Evolutionary conservation across 169 alveolate species (phyloP).

Genomic region (Plasmodium malariae): DNA sequence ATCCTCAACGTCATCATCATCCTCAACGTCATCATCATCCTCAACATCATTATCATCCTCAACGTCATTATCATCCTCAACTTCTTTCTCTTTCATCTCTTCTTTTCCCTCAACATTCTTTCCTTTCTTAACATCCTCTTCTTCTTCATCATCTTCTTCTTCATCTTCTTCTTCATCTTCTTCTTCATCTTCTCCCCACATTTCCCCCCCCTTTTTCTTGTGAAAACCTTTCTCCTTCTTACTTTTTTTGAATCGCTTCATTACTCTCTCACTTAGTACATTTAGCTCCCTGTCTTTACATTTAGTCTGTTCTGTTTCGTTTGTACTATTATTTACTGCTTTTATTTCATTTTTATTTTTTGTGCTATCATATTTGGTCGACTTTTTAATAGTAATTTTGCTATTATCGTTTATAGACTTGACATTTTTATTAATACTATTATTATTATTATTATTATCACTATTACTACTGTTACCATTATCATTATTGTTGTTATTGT

Average conservation of each 20-base stretch:
- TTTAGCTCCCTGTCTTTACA: constrained; percentile 3
- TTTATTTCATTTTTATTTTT: constrained; percentile 22
- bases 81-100: constrained; percentile 60
- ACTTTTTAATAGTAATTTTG: background rate
- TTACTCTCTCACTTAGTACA: background rate
- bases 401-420: too few relatives aligned
- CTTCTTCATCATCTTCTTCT: constrained; percentile 66
- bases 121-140: constrained; percentile 32
- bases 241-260: background rate
- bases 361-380: constrained; percentile 1
- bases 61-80: constrained; percentile 77
- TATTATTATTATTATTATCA: too few relatives aligned
- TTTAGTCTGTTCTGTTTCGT: constrained; percentile 3
- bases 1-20: constrained; percentile 75
- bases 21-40: constrained; percentile 79
- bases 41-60: constrained; percentile 81
- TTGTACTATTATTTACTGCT: background rate
- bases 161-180: constrained; percentile 8
- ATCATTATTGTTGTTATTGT: background rate
- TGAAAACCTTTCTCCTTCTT: constrained; percentile 2
- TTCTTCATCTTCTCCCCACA: constrained; percentile 12
- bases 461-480: background rate
- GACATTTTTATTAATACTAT: too few relatives aligned
- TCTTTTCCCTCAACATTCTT: constrained; percentile 77
- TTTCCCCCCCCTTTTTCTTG: background rate